phyloP scores from a whole-genome alignment of 352 stramenopile genomes.

The Globisporangium spinosum region DNA sequence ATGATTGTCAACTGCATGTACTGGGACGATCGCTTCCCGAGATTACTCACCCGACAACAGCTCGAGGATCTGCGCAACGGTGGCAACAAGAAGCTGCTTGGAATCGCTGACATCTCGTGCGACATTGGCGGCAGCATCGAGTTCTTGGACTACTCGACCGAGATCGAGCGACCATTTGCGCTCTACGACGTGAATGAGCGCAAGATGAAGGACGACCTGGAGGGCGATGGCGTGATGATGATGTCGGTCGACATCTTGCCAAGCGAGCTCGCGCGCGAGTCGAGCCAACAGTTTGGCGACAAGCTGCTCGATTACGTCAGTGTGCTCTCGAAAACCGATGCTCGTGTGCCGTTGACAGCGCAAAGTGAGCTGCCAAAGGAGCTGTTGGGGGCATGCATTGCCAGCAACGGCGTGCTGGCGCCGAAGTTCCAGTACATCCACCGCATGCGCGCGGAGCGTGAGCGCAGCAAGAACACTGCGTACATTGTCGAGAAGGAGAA shows the following conservation, averaged over 20 bases:
- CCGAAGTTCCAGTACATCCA: conserved; percentile 92
- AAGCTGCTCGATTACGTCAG: conserved; percentile 87
- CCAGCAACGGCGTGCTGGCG: conserved; percentile 82
- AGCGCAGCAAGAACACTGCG: conserved; percentile 60
- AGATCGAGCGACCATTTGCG: conserved; percentile 94
- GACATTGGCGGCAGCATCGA: conserved; percentile 93
- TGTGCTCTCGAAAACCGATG: conserved; percentile 48
- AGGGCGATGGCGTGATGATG: conserved; percentile 87
- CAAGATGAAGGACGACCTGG: conserved; percentile 69
- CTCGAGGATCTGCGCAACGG: conserved; percentile 61
- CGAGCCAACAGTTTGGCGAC: conserved; percentile 94
- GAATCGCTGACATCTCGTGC: conserved; percentile 94
- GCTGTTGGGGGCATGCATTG: conserved; percentile 88
- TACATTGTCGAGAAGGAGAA: conserved; percentile 70
- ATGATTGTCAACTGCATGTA: conserved; percentile 96
- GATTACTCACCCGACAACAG: conserved; percentile 91
- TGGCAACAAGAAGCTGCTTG: conserved; percentile 83
- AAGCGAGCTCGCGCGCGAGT: conserved; percentile 92
- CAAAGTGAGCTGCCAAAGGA: conserved; percentile 69
- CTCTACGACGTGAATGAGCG: conserved; percentile 80
- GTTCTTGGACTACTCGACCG: conserved; percentile 90
- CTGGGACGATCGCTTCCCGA: conserved; percentile 93
- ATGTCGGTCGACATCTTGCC: conserved; percentile 96
- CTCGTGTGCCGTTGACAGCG: conserved; percentile 43
- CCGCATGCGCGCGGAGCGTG: conserved; percentile 81